Evolutionary conservation across 2,329 filamentous ascomycete genomes (phyloP).

Genomic region (Orbilia ellipsospora): DNA sequence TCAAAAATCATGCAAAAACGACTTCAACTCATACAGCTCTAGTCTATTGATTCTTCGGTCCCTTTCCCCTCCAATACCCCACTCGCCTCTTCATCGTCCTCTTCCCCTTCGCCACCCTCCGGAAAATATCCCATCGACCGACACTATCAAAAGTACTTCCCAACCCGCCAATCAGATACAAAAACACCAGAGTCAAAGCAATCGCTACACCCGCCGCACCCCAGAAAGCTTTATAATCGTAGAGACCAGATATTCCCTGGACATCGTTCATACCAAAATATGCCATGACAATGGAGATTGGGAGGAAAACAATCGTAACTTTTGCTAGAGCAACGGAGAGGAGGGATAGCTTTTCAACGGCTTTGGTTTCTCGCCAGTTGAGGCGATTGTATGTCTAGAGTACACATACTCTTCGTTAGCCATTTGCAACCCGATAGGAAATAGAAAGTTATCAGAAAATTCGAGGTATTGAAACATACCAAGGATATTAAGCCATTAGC

Average conservation of each 20-base stretch:
- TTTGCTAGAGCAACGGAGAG: constrained; percentile 67
- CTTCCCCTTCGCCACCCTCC: constrained; percentile 28
- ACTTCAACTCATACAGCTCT: background rate
- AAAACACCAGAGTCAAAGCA: constrained; percentile 43
- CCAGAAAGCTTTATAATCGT: constrained; percentile 41
- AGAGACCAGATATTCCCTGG: constrained; percentile 55
- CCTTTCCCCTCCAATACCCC: constrained; percentile 9
- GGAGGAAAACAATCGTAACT: constrained; percentile 68
- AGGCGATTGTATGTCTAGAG: constrained; percentile 68
- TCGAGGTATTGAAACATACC: constrained; percentile 16
- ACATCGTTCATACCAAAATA: constrained; percentile 66
- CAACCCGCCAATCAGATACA: constrained; percentile 46
- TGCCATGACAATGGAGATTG: constrained; percentile 67
- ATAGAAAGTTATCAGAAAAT: background rate
- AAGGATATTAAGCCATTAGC: constrained; percentile 66
- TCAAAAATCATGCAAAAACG: background rate
- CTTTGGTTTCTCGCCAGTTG: constrained; percentile 66
- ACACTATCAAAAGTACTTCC: constrained; percentile 35
- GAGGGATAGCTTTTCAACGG: constrained; percentile 66
- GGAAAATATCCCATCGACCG: constrained; percentile 26
- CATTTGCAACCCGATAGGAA: background rate
- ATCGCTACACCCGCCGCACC: constrained; percentile 35
- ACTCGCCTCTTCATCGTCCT: constrained; percentile 21
- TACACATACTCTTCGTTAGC: background rate
- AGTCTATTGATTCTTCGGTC: constrained; percentile 7